A percentile compares a stretch with the other conserved stretches of the same genome.
Evolutionary conservation across 768 basidiomycete species (phyloP).

Genomic region (Mycena vulgaris): DNA sequence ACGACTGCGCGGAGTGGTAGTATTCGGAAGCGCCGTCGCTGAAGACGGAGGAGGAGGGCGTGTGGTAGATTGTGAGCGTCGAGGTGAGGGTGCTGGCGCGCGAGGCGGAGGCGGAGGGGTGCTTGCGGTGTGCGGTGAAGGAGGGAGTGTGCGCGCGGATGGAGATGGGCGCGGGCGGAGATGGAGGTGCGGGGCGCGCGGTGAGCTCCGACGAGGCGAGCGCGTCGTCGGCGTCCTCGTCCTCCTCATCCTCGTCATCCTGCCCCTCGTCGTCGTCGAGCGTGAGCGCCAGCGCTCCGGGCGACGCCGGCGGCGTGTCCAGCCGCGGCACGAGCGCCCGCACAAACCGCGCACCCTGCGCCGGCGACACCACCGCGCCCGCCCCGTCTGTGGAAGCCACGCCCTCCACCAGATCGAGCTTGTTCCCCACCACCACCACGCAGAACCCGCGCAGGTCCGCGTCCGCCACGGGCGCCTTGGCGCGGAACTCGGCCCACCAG

Average conservation of each 20-base stretch:
- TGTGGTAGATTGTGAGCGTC: slow-evolving; percentile 78
- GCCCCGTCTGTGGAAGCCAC: slow-evolving; percentile 19
- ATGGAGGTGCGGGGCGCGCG: slow-evolving; percentile 41
- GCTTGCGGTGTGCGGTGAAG: slow-evolving; percentile 60
- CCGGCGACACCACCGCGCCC: slow-evolving; percentile 49
- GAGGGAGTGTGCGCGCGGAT: slow-evolving; percentile 48
- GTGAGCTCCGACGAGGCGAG: slow-evolving; percentile 42
- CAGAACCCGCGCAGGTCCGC: slow-evolving; percentile 72
- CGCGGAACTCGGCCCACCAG: slow-evolving; percentile 88
- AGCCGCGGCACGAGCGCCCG: slow-evolving; percentile 67
- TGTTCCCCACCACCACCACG: slow-evolving; percentile 85
- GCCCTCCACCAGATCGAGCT: slow-evolving; percentile 69
- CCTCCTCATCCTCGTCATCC: slow-evolving; percentile 17
- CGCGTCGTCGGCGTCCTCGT: slow-evolving; percentile 34
- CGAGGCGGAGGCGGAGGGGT: slow-evolving; percentile 6
- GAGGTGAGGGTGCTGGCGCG: slow-evolving; percentile 53
- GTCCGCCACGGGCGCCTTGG: slow-evolving; percentile 75
- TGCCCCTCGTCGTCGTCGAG: slow-evolving; percentile 25
- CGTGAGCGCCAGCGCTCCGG: slow-evolving; percentile 8
- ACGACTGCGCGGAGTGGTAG: slow-evolving; percentile 74
- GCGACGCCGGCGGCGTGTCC: slow-evolving; percentile 37
- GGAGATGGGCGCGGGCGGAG: slow-evolving; percentile 40
- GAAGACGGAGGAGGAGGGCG: slow-evolving; percentile 84
- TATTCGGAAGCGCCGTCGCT: slow-evolving; percentile 52
- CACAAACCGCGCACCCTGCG: slow-evolving; percentile 68